phyloP scores from a whole-genome alignment of 202 grass and related monocot genomes.

The Panicum hallii region DNA sequence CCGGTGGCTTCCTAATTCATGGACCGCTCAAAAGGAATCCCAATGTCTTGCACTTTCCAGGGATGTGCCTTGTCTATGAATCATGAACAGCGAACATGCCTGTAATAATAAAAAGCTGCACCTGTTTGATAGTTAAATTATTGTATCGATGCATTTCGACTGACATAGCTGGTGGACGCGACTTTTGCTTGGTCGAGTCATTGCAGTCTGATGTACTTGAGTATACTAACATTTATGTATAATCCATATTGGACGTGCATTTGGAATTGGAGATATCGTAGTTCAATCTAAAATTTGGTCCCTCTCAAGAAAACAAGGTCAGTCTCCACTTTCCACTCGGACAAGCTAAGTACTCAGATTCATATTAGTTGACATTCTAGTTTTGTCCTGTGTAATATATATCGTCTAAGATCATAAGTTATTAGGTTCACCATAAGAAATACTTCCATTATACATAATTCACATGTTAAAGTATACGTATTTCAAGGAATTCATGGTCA shows the following conservation, averaged over 20 bases:
- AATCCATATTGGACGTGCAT: background rate
- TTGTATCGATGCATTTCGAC: background rate
- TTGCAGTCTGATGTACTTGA: background rate
- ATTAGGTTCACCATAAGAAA: too few species aligned
- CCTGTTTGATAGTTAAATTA: slow-evolving; percentile 1
- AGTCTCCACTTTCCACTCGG: background rate
- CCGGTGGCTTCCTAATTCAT: slow-evolving; percentile 32
- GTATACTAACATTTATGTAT: background rate
- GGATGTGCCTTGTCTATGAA: slow-evolving; percentile 43
- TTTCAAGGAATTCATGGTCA: too few species aligned
- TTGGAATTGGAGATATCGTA: too few species aligned
- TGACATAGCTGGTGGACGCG: background rate
- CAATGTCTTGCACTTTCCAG: slow-evolving; percentile 38
- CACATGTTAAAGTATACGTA: too few species aligned
- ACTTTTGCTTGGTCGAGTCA: background rate
- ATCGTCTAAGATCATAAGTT: too few species aligned
- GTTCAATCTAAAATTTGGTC: background rate
- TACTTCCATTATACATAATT: too few species aligned
- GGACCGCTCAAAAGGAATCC: slow-evolving; percentile 36
- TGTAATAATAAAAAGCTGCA: slow-evolving; percentile 47
- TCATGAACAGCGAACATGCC: slow-evolving; percentile 45
- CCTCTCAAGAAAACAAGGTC: background rate
- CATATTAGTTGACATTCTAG: too few species aligned
- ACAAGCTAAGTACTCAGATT: too few species aligned
- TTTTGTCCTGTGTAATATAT: too few species aligned